Conservation (phyloP, 163 green algal species). For the Chlamydomonas reinhardtii region DNA sequence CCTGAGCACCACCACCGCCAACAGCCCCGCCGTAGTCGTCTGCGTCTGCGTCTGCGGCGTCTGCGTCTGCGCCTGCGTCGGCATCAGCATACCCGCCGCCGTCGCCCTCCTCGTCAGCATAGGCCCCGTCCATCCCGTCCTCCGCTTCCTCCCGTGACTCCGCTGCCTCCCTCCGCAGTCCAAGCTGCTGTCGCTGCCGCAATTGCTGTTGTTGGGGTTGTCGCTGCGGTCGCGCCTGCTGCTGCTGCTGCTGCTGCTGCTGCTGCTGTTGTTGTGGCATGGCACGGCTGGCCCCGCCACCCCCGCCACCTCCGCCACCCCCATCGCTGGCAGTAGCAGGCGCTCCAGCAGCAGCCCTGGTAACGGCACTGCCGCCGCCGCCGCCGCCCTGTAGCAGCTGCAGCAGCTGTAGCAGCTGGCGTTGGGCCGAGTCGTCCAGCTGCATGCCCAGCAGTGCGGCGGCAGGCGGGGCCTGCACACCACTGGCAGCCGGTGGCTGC, state of each 20-base stretch:
- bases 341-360: background rate
- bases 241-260: background rate
- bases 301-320: background rate
- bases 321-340: background rate
- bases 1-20: slow-evolving; percentile 2
- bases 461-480: no score
- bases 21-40: background rate
- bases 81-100: background rate
- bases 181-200: background rate
- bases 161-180: background rate
- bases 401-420: no score
- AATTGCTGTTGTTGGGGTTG: background rate
- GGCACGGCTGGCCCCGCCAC: no score
- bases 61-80: background rate
- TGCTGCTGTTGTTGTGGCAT: no score
- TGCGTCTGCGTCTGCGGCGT: background rate
- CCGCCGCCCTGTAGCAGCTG: no score
- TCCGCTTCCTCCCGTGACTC: background rate
- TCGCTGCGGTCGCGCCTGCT: background rate
- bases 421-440: no score
- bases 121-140: background rate
- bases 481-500: no score
- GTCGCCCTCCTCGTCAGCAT: background rate
- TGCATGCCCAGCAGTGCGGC: no score
- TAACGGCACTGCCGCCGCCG: no score